Conservation (phyloP, 208 protist genomes). For the Leishmania arabica region DNA sequence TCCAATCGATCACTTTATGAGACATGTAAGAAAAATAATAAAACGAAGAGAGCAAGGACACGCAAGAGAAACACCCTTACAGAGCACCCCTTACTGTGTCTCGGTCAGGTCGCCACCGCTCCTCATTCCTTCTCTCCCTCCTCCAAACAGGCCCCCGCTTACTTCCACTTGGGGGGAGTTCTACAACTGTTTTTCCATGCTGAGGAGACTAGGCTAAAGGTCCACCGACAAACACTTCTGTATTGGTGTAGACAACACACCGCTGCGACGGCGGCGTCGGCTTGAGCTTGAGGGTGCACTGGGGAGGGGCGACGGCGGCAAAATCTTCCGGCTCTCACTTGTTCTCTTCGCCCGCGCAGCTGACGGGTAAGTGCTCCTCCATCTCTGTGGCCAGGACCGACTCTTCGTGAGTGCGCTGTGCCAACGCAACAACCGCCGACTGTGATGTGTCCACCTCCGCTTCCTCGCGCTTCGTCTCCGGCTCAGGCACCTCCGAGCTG, state of each 20-base stretch:
- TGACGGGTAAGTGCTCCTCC: background rate
- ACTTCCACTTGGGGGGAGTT: slow-evolving; percentile 3
- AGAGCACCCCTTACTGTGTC: background rate
- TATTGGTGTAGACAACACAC: slow-evolving; percentile 9
- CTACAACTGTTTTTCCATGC: slow-evolving; percentile 1
- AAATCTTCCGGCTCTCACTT: background rate
- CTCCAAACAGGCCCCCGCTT: background rate
- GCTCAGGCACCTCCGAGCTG: background rate
- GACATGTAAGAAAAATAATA: background rate
- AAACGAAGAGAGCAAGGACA: background rate
- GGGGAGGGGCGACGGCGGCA: background rate
- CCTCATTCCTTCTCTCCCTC: background rate
- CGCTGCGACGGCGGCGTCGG: background rate
- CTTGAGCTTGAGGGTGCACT: slow-evolving; percentile 8
- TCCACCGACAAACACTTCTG: slow-evolving; percentile 18
- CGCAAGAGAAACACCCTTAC: background rate
- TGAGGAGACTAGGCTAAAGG: slow-evolving; percentile 6
- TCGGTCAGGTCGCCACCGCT: background rate
- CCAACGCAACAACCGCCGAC: background rate
- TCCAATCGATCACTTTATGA: background rate
- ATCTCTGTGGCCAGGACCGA: background rate
- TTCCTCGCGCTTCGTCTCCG: background rate
- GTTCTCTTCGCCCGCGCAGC: slow-evolving; percentile 4
- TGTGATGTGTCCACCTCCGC: background rate
- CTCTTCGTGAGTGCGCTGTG: background rate